Evolutionary conservation across 495 filamentous ascomycete species (phyloP), one percentile per base, ranked within the genome.

Genomic region (Elasticomyces elasticus): DNA sequence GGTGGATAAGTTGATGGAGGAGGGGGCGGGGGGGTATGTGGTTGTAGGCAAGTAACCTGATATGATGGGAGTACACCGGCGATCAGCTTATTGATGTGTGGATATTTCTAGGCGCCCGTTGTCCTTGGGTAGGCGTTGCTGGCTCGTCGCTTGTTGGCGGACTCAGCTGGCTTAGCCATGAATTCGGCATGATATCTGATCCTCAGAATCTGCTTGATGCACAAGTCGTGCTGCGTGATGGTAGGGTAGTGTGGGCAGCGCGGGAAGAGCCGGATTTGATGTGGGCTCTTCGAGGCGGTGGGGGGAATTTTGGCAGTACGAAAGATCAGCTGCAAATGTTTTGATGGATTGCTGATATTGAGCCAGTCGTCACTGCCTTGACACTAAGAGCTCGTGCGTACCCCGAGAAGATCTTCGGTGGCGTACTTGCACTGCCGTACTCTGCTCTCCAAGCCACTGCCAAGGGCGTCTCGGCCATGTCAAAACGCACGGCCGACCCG

Each of bases 191-290:
- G 35, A 56, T 58, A 5, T 63, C 54, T 27, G 63, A 69, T 48
- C 65, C 66, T 17, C 55, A 66, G 44, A 67, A 66, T 55, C 54
- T 69, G 54, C 62, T 67, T 0, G 63, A 67, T 41, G 58, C 54
- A 17, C 65, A 69, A 31, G 28, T 69, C 30, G 63, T 69, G 37
- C 42, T 56, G 11, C 49, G 52, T 22, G 50, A 64, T 46, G 65
- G 66, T 0, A n/a, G 30, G 7, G 49, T 58, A 0, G n/a, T 69
- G 6, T 69, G 64, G 64, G 64, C 66, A 22, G 46, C 52, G n/a
- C 3, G 33, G 28, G 45, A 49, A 6, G 64, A 67, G 48, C 60
- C 62, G 13, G 64, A 67, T 19, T 53, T 67, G 31, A 52, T 69
- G 43, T 69, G 61, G 63, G 66, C 65, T 25, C 46, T 66, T 4